phyloP scores from a whole-genome alignment of 164 flowering plant genomes.

The Cinnamomum micranthum region DNA sequence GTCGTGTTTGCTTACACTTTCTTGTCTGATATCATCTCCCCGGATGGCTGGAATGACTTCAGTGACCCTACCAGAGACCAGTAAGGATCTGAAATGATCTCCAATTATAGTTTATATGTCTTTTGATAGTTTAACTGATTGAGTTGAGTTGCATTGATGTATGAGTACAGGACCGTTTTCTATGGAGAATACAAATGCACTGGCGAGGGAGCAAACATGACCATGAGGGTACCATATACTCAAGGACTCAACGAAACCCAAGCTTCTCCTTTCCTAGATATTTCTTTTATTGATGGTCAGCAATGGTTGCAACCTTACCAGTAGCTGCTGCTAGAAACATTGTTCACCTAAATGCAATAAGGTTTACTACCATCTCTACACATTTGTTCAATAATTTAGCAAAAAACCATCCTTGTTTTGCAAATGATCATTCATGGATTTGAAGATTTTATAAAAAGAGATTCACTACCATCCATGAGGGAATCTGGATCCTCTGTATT shows the following conservation, averaged over 20 bases:
- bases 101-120: not conserved
- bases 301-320: slow-evolving; percentile 60
- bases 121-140: too few species aligned
- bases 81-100: slow-evolving; percentile 26
- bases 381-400: too few species aligned
- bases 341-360: too few species aligned
- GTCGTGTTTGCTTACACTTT: slow-evolving; percentile 59
- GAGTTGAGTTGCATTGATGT: not conserved
- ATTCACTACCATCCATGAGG: too few species aligned
- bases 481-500: too few species aligned
- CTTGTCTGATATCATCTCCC: slow-evolving; percentile 80
- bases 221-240: slow-evolving; percentile 55
- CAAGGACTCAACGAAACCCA: slow-evolving; percentile 63
- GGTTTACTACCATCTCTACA: too few species aligned
- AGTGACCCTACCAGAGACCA: slow-evolving; percentile 76
- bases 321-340: not conserved
- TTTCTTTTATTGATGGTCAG: slow-evolving; percentile 69
- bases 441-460: too few species aligned
- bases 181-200: slow-evolving; percentile 85
- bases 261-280: slow-evolving; percentile 61
- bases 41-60: slow-evolving; percentile 96
- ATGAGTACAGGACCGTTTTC: slow-evolving; percentile 54
- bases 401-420: too few species aligned
- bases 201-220: slow-evolving; percentile 66
- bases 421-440: too few species aligned